Percentiles rank a stretch among this genome's conserved stretches.
phyloP scores from a whole-genome alignment of 2,329 filamentous ascomycete species.

The Orbilia ellipsospora region DNA sequence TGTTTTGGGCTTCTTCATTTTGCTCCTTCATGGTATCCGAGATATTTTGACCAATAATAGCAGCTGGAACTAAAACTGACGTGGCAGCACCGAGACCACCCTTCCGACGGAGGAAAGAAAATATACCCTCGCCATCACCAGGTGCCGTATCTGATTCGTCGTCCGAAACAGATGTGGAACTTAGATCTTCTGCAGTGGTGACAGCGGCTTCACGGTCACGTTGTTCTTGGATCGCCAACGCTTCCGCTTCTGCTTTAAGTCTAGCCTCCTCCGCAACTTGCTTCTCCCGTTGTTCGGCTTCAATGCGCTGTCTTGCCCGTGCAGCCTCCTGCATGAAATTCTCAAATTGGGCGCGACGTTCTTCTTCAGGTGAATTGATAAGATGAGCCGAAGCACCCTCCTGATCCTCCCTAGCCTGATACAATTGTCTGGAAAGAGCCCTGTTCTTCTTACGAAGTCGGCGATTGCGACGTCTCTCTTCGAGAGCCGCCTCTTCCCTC shows the following conservation, averaged over 20 bases:
- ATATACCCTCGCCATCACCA: conserved; percentile 42
- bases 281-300: conserved; percentile 31
- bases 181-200: conserved; percentile 31
- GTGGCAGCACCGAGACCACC: conserved; percentile 46
- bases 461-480: conserved; percentile 38
- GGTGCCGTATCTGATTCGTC: conserved; percentile 47
- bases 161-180: conserved; percentile 35
- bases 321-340: conserved; percentile 47
- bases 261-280: conserved; percentile 37
- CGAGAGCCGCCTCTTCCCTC: conserved; percentile 31
- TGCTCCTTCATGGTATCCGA: conserved; percentile 23
- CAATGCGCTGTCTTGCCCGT: conserved; percentile 48
- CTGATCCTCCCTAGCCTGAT: conserved; percentile 41
- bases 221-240: conserved; percentile 20
- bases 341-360: conserved; percentile 45
- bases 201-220: conserved; percentile 43
- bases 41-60: conserved; percentile 35
- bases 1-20: conserved; percentile 4
- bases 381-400: conserved; percentile 29
- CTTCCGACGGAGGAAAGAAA: conserved; percentile 45
- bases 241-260: conserved; percentile 35
- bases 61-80: conserved; percentile 41
- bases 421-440: conserved; percentile 38
- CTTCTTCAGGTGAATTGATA: conserved; percentile 40
- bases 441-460: conserved; percentile 43